These are phyloP conservation scores for Maudiozyma saulgeensis DNA, from an alignment of 805 yeast species.

Conservation along the genomic window DNA sequence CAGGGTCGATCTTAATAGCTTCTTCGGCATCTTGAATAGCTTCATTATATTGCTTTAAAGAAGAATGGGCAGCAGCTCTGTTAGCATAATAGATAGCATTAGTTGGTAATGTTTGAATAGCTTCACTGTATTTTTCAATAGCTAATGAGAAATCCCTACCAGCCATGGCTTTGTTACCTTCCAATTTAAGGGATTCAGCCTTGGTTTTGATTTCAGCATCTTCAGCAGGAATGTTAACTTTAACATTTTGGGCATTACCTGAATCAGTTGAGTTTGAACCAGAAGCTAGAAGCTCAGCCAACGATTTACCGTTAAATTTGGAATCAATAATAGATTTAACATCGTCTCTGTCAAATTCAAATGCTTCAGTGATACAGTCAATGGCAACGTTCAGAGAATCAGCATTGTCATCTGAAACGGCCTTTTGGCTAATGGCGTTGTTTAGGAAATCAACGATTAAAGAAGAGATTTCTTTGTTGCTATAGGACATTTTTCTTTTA, in stretches of 20 bases:
- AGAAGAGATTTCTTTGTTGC: conserved; percentile 59
- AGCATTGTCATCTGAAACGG: conserved; percentile 63
- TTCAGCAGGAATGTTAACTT: conserved; percentile 34
- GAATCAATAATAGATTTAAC: conserved; percentile 24
- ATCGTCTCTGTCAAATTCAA: conserved; percentile 49
- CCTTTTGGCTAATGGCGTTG: conserved; percentile 47
- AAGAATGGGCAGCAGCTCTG: conserved; percentile 94
- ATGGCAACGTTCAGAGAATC: conserved; percentile 92
- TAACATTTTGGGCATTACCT: conserved; percentile 30
- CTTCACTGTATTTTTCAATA: conserved; percentile 67
- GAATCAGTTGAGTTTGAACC: conserved; percentile 12
- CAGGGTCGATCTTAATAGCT: conserved; percentile 71
- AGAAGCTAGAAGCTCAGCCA: conserved; percentile 36
- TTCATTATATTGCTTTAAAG: conserved; percentile 57
- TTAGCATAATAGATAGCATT: conserved; percentile 85
- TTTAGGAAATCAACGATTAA: conserved; percentile 68
- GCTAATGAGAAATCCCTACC: conserved; percentile 62
- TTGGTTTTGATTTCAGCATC: conserved; percentile 48
- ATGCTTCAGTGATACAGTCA: conserved; percentile 85
- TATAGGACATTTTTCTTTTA: conserved; percentile 30
- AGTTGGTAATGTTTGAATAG: conserved; percentile 56
- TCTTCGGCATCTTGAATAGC: conserved; percentile 79
- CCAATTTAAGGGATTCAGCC: conserved; percentile 78
- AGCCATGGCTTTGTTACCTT: conserved; percentile 89
- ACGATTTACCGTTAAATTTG: conserved; percentile 40